phyloP scores from a whole-genome alignment of 805 yeast species.

The Ogataea paraovalis region DNA sequence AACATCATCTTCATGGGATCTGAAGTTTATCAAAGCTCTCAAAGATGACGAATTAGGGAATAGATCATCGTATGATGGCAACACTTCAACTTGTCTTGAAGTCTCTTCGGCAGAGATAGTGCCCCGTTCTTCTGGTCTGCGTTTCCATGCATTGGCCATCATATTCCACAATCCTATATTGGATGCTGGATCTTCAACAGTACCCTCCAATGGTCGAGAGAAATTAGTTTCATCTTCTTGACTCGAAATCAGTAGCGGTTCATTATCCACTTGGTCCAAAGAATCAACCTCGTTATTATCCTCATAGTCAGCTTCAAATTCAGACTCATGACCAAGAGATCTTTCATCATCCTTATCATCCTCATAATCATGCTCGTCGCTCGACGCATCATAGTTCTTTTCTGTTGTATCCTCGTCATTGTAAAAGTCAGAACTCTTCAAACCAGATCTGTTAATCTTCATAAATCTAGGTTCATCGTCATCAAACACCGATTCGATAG shows the following conservation, averaged over 20 bases:
- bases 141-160: constrained; percentile 26
- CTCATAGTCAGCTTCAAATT: constrained; percentile 21
- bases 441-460: constrained; percentile 17
- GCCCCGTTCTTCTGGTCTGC: constrained; percentile 17
- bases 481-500: constrained; percentile 24
- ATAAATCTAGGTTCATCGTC: constrained; percentile 21
- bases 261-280: background rate
- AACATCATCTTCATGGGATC: constrained; percentile 20
- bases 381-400: background rate
- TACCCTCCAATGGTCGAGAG: background rate
- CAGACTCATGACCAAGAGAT: constrained; percentile 2
- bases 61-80: constrained; percentile 74
- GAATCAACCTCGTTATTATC: constrained; percentile 11
- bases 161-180: constrained; percentile 25
- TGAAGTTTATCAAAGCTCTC: constrained; percentile 28
- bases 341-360: constrained; percentile 4
- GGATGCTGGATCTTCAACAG: background rate
- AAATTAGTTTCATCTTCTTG: background rate
- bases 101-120: constrained; percentile 18
- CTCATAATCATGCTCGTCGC: constrained; percentile 3
- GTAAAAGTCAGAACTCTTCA: constrained; percentile 15
- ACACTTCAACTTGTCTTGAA: constrained; percentile 31
- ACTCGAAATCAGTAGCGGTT: background rate
- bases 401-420: constrained; percentile 6
- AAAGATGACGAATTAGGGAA: constrained; percentile 50